Conservation (phyloP, 371 early-diverging fungal species). For the Lichtheimia ramosa region DNA sequence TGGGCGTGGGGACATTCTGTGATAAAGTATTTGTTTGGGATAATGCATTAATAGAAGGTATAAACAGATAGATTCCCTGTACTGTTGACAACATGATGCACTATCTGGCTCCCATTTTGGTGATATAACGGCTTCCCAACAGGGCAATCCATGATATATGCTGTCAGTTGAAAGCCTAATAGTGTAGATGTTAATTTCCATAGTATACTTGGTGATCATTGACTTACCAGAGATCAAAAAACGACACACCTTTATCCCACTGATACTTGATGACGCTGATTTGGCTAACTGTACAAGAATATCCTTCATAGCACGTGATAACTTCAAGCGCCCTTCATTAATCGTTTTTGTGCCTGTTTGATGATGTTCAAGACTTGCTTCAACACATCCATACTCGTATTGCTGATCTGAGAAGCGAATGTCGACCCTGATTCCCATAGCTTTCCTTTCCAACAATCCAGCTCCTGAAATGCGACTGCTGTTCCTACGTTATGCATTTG, state of each 20-base stretch:
- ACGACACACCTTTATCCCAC: neutral
- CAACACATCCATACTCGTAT: constrained; percentile 5
- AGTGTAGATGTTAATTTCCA: neutral
- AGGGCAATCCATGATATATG: constrained; percentile 4
- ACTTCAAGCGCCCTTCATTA: neutral
- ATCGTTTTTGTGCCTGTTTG: neutral
- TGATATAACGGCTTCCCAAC: too few species aligned
- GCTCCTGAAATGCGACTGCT: neutral
- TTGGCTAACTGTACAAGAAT: constrained; percentile 2
- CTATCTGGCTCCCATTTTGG: too few species aligned
- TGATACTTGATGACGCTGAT: neutral
- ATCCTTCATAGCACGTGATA: neutral
- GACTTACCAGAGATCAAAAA: constrained; percentile 8
- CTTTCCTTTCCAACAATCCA: neutral
- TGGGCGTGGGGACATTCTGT: too few species aligned
- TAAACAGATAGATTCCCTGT: too few species aligned
- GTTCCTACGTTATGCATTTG: neutral
- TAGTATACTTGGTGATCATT: too few species aligned
- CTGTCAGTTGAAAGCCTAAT: neutral
- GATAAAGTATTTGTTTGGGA: too few species aligned
- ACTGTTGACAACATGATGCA: too few species aligned
- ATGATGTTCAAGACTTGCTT: neutral
- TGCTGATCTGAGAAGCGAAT: neutral
- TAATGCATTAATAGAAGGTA: too few species aligned
- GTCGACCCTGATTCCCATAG: constrained; percentile 2